Percentiles rank a stretch among this genome's conserved stretches.
Conservation (phyloP, 2,329 filamentous ascomycete species). For the Alternaria sp. region DNA sequence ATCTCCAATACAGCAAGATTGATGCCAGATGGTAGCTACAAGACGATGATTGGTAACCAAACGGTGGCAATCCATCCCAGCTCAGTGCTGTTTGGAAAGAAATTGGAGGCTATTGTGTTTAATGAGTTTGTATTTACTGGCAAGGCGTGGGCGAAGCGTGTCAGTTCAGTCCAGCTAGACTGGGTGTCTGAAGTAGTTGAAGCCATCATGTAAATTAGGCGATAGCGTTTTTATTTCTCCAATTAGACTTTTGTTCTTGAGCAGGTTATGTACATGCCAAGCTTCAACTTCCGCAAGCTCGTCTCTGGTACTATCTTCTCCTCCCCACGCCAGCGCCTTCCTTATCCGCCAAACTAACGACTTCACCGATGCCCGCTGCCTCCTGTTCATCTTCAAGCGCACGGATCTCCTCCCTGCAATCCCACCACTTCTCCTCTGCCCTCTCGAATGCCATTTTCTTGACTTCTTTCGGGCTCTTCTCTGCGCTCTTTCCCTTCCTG, state of each 20-base stretch:
- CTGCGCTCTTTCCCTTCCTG: constrained; percentile 62
- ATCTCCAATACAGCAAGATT: constrained; percentile 65
- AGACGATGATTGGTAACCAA: constrained; percentile 66
- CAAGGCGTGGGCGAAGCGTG: constrained; percentile 66
- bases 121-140: constrained; percentile 71
- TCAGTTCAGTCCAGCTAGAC: constrained; percentile 67
- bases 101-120: constrained; percentile 68
- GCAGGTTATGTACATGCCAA: not conserved
- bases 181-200: constrained; percentile 63
- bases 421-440: constrained; percentile 98
- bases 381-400: constrained; percentile 95
- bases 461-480: constrained; percentile 83
- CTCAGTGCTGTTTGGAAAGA: constrained; percentile 63
- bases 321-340: constrained; percentile 53
- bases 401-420: constrained; percentile 90
- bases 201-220: constrained; percentile 28
- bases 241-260: not conserved
- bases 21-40: constrained; percentile 66
- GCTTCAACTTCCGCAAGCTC: not conserved
- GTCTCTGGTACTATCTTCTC: constrained; percentile 31
- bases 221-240: not conserved
- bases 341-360: constrained; percentile 82
- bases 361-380: constrained; percentile 91
- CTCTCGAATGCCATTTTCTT: constrained; percentile 88
- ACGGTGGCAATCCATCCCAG: constrained; percentile 68